Evolutionary conservation across 1,284 basidiomycete species (phyloP).

Genomic region (Agroathelia rolfsii): DNA sequence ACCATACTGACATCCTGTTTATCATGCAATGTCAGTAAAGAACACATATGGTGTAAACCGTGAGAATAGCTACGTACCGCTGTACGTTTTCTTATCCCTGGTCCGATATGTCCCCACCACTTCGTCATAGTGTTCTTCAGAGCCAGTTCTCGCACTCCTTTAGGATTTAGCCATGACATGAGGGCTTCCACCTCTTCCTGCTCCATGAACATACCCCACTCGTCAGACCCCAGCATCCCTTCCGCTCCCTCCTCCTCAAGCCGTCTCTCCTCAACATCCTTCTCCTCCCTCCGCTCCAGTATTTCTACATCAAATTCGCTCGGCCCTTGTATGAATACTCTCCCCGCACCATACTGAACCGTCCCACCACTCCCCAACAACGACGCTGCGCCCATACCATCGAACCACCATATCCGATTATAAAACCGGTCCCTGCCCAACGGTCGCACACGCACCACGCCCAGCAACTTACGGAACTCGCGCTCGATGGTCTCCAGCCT

Average conservation of each 20-base stretch:
- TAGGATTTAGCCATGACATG: conserved; percentile 76
- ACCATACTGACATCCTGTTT: conserved; percentile 55
- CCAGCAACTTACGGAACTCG: conserved; percentile 83
- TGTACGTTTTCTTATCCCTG: conserved; percentile 68
- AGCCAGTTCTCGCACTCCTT: conserved; percentile 80
- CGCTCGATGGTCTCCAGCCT: conserved; percentile 83
- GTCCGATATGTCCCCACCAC: conserved; percentile 81
- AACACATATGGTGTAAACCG: conserved; percentile 1
- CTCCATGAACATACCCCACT: conserved; percentile 88
- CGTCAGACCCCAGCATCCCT: conserved; percentile 59
- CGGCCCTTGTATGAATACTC: conserved; percentile 86
- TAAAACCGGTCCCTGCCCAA: conserved; percentile 89
- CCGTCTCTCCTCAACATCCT: conserved; percentile 50
- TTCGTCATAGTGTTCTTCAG: conserved; percentile 73
- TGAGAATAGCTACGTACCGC: conserved; percentile 38
- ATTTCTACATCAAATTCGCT: conserved; percentile 69
- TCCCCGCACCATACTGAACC: conserved; percentile 77
- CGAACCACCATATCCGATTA: conserved; percentile 97
- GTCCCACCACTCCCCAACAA: conserved; percentile 66
- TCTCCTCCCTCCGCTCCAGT: conserved; percentile 47
- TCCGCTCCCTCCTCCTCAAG: conserved; percentile 70
- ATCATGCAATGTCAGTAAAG: conserved; percentile 6
- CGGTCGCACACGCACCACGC: conserved; percentile 78
- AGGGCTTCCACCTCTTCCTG: conserved; percentile 64
- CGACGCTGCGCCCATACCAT: conserved; percentile 83